phyloP scores from a whole-genome alignment of 177 flowering plant genomes.

The Vitis hybrid region DNA sequence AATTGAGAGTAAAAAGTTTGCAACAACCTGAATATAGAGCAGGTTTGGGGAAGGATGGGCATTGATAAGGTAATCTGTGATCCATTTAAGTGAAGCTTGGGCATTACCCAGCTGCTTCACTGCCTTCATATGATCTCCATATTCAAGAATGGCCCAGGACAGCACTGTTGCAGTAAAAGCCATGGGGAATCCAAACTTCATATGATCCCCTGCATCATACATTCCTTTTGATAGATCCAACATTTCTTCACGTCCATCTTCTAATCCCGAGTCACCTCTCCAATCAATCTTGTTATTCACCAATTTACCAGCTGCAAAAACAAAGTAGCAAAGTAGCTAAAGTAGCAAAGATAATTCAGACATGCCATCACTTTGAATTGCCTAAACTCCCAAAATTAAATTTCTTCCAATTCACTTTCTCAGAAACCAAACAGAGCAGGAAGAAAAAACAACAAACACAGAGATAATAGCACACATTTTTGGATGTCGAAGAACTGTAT shows the following conservation, averaged over 20 bases:
- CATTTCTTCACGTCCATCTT: conserved; percentile 29
- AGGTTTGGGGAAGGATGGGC: conserved; percentile 51
- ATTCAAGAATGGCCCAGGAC: conserved; percentile 62
- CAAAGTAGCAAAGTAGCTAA: too few relatives aligned
- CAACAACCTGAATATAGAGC: conserved; percentile 42
- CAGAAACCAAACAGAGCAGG: neutral
- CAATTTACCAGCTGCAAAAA: conserved; percentile 37
- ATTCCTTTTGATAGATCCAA: conserved; percentile 59
- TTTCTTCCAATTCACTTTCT: neutral
- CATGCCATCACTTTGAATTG: too few relatives aligned
- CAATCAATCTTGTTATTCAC: conserved; percentile 31
- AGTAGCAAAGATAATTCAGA: neutral
- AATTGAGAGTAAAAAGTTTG: too few relatives aligned
- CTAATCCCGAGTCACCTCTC: conserved; percentile 43
- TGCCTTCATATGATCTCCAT: conserved; percentile 45
- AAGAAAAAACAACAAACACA: neutral
- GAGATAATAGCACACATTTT: conserved; percentile 28
- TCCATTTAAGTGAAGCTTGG: conserved; percentile 56
- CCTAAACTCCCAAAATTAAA: too few relatives aligned
- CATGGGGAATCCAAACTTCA: conserved; percentile 65
- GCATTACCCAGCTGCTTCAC: conserved; percentile 42
- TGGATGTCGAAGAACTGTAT: conserved; percentile 47
- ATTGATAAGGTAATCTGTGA: conserved; percentile 52
- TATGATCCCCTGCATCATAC: conserved; percentile 59
- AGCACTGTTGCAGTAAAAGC: conserved; percentile 57